Evolutionary conservation across 176 grass and related monocot species (phyloP).

Genomic region (Bothriochloa decipiens): DNA sequence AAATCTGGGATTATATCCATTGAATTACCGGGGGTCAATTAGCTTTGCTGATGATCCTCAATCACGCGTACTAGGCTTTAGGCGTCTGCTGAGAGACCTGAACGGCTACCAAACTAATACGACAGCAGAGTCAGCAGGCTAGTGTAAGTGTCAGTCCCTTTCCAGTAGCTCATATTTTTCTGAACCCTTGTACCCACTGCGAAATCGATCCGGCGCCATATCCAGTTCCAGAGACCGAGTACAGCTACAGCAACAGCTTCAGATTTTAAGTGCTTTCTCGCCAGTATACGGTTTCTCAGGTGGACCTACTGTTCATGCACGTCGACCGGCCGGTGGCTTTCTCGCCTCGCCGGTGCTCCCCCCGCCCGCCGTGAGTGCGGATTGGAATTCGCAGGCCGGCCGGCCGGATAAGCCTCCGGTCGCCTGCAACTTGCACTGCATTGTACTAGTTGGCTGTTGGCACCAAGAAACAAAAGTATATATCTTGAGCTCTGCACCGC

Average conservation of each 20-base stretch:
- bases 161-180: conserved; percentile 32
- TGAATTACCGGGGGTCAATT: conserved; percentile 32
- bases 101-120: conserved; percentile 38
- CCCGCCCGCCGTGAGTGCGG: conserved; percentile 48
- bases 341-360: conserved; percentile 37
- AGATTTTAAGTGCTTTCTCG: conserved; percentile 38
- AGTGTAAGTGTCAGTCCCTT: conserved; percentile 44
- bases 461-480: background rate
- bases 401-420: conserved; percentile 29
- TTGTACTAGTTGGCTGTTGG: background rate
- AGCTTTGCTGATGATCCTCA: background rate
- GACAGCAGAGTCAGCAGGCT: conserved; percentile 4
- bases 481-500: conserved; percentile 10
- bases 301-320: conserved; percentile 58
- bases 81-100: conserved; percentile 42
- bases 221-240: background rate
- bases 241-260: background rate
- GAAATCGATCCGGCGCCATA: background rate
- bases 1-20: background rate
- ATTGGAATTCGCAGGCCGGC: conserved; percentile 34
- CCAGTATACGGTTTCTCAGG: conserved; percentile 45
- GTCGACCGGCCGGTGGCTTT: conserved; percentile 26
- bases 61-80: conserved; percentile 34
- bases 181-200: conserved; percentile 52
- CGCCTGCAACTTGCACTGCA: conserved; percentile 37